Conservation (phyloP, 805 yeast species). For the Yarrowia deformans region DNA sequence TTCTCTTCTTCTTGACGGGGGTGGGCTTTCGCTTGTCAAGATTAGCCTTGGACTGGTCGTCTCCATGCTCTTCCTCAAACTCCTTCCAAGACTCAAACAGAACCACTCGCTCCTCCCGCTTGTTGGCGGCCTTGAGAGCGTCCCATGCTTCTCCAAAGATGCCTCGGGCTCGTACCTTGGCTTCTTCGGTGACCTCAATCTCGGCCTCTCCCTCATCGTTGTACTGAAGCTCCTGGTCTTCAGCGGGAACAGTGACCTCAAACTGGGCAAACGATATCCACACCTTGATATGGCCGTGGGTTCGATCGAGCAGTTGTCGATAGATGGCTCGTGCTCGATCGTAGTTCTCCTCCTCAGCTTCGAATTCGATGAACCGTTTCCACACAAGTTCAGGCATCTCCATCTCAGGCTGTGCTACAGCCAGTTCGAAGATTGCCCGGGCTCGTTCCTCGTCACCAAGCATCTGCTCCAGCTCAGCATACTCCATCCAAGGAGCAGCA, state of each 20-base stretch:
- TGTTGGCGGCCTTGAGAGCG: conserved; percentile 52
- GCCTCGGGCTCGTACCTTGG: conserved; percentile 59
- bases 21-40: conserved; percentile 54
- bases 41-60: conserved; percentile 49
- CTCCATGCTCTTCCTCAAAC: conserved; percentile 73
- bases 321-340: conserved; percentile 62
- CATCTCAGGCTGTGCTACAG: conserved; percentile 50
- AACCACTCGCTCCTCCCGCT: conserved; percentile 57
- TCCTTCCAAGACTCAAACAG: conserved; percentile 67
- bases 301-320: conserved; percentile 52
- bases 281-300: conserved; percentile 50
- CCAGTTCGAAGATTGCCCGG: conserved; percentile 66
- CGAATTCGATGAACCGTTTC: conserved; percentile 61
- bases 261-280: conserved; percentile 77
- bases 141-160: conserved; percentile 64
- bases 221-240: conserved; percentile 54
- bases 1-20: conserved; percentile 62
- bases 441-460: conserved; percentile 75
- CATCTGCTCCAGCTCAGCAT: conserved; percentile 70
- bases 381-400: conserved; percentile 49
- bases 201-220: conserved; percentile 60
- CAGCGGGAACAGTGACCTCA: conserved; percentile 63
- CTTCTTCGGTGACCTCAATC: conserved; percentile 59
- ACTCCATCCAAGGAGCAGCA: conserved; percentile 63
- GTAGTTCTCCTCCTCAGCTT: conserved; percentile 66